Percentiles rank a stretch among this genome's conserved stretches.
phyloP scores from a whole-genome alignment of 176 grass and related monocot species.

The Lolium rigidum region DNA sequence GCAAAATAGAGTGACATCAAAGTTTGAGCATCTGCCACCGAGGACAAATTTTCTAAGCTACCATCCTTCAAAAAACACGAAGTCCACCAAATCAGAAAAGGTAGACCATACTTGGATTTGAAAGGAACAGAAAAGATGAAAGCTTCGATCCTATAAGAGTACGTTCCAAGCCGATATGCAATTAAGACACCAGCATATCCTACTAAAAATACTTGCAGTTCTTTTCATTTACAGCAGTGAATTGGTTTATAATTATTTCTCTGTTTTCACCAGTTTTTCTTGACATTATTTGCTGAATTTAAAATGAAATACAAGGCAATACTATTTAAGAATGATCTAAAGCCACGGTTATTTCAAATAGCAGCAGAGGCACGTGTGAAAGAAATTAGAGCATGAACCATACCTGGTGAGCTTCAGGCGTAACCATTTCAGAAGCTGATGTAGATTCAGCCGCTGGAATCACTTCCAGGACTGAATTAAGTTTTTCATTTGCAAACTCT shows the following conservation, averaged over 20 bases:
- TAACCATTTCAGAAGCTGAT: conserved; percentile 43
- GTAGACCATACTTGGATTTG: not conserved
- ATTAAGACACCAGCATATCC: conserved; percentile 4
- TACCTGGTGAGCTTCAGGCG: conserved; percentile 58
- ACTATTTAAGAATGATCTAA: conserved; percentile 24
- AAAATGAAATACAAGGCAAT: not conserved
- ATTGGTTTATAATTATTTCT: not conserved
- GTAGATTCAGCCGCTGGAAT: conserved; percentile 50
- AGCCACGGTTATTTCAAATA: conserved; percentile 20
- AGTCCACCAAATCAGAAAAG: conserved; percentile 38
- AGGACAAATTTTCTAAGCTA: conserved; percentile 55
- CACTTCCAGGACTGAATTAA: conserved; percentile 67
- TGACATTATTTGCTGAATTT: conserved; percentile 9
- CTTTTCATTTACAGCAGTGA: conserved; percentile 13
- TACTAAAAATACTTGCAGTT: conserved; percentile 13
- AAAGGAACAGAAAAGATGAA: conserved; percentile 15
- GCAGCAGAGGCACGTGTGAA: conserved; percentile 17
- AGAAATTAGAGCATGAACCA: conserved; percentile 40
- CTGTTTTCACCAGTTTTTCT: conserved; percentile 1
- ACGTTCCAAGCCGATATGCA: conserved; percentile 8
- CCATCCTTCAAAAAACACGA: conserved; percentile 62
- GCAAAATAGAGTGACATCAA: conserved; percentile 97
- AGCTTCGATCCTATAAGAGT: not conserved
- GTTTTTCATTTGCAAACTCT: conserved; percentile 86
- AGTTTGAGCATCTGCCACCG: conserved; percentile 62